These are phyloP conservation scores for Pichia manshurica DNA, from an alignment of 805 yeast species.

Conservation along the genomic window DNA sequence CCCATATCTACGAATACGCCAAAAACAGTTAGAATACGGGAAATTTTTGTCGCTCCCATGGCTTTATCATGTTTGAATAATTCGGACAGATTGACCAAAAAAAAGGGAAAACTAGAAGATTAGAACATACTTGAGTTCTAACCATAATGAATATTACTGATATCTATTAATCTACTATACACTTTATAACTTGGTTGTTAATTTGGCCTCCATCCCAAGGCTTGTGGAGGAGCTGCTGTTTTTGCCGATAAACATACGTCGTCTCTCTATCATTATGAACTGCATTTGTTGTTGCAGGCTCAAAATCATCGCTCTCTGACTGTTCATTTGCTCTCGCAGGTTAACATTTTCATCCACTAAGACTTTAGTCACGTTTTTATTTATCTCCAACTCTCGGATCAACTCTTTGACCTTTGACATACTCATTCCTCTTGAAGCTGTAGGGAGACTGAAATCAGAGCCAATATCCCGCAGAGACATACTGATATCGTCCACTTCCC, in stretches of 20 bases:
- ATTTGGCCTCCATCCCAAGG: background rate
- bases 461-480: background rate
- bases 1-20: too few species aligned
- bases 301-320: slow-evolving; percentile 39
- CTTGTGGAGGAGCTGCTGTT: background rate
- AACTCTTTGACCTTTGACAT: slow-evolving; percentile 30
- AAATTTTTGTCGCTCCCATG: too few species aligned
- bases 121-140: too few species aligned
- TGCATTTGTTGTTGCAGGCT: slow-evolving; percentile 48
- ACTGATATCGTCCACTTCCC: background rate
- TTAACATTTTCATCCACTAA: slow-evolving; percentile 25
- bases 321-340: slow-evolving; percentile 42
- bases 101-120: too few species aligned
- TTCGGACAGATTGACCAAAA: too few species aligned
- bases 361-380: slow-evolving; percentile 21
- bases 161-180: too few species aligned
- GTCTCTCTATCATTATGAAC: slow-evolving; percentile 39
- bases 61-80: too few species aligned
- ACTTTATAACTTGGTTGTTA: background rate
- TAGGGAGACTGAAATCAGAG: background rate
- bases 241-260: slow-evolving; percentile 20
- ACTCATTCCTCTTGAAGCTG: slow-evolving; percentile 29
- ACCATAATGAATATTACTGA: too few species aligned
- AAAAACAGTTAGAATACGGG: too few species aligned
- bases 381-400: slow-evolving; percentile 22